These are phyloP conservation scores for Phaeosphaeriaceae sp. DNA, from an alignment of 2,329 filamentous ascomycete genomes.

Conservation along the genomic window DNA sequence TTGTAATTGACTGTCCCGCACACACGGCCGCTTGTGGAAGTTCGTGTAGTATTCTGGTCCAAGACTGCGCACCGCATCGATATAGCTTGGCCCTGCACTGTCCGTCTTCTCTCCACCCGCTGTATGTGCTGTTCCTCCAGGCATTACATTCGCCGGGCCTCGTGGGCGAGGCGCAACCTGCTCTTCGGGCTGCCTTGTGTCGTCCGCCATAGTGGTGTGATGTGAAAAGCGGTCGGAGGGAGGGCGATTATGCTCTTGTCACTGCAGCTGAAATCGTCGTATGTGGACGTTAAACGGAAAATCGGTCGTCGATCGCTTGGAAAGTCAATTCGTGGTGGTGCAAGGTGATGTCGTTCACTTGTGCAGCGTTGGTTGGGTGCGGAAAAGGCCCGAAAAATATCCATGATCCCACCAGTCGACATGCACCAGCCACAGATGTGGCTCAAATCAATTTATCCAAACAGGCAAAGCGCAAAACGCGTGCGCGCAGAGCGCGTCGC, in stretches of 20 bases:
- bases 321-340: constrained; percentile 1
- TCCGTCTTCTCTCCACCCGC: constrained; percentile 60
- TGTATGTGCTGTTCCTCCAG: constrained; percentile 66
- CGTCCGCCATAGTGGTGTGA: constrained; percentile 54
- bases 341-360: constrained; percentile 13
- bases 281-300: neutral
- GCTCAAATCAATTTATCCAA: constrained; percentile 37
- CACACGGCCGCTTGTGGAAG: constrained; percentile 82
- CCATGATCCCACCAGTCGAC: constrained; percentile 24
- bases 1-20: constrained; percentile 80
- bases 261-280: neutral
- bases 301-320: neutral
- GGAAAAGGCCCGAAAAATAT: constrained; percentile 35
- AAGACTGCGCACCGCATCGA: constrained; percentile 72
- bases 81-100: constrained; percentile 48
- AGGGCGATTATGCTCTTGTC: neutral
- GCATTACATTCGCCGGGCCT: constrained; percentile 51
- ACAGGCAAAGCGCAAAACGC: constrained; percentile 23
- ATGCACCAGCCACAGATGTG: constrained; percentile 20
- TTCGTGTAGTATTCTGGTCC: constrained; percentile 73
- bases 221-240: constrained; percentile 12
- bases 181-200: constrained; percentile 48
- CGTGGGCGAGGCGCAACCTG: constrained; percentile 28
- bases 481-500: constrained; percentile 31
- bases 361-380: constrained; percentile 16